Percentiles rank a stretch among this genome's conserved stretches.
These are phyloP conservation scores for Zygoascus sp. DNA, from an alignment of 1,139 yeast species.

Conservation along the genomic window DNA sequence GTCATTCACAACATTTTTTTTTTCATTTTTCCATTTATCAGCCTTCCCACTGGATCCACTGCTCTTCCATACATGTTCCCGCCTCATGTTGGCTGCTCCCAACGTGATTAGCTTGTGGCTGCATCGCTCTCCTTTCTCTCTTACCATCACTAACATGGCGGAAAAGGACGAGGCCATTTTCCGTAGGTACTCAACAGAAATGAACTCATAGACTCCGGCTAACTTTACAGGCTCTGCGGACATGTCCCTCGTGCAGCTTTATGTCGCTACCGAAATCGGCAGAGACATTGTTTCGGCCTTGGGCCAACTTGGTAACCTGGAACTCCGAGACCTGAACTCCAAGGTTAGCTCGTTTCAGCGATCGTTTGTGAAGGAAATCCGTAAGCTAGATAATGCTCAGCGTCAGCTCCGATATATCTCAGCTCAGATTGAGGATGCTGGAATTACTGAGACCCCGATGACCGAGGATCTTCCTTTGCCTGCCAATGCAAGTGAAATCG, in stretches of 20 bases:
- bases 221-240: conserved; percentile 68
- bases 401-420: conserved; percentile 46
- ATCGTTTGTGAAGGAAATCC: conserved; percentile 75
- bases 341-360: conserved; percentile 80
- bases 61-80: background rate
- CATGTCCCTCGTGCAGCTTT: conserved; percentile 87
- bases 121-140: conserved; percentile 1
- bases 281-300: conserved; percentile 78
- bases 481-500: conserved; percentile 64
- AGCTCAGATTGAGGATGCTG: conserved; percentile 26
- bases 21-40: too few species aligned
- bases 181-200: conserved; percentile 18
- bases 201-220: background rate
- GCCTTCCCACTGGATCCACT: background rate
- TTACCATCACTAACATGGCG: conserved; percentile 8
- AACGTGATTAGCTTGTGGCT: conserved; percentile 2
- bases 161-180: conserved; percentile 23
- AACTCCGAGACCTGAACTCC: conserved; percentile 81
- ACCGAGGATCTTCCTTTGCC: conserved; percentile 33
- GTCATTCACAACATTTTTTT: background rate
- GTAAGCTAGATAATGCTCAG: conserved; percentile 60
- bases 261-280: conserved; percentile 85
- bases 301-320: conserved; percentile 79
- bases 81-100: background rate
- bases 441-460: conserved; percentile 28